These are phyloP conservation scores for Penicillium alfredii DNA, from an alignment of 495 filamentous ascomycete genomes.

Conservation along the genomic window DNA sequence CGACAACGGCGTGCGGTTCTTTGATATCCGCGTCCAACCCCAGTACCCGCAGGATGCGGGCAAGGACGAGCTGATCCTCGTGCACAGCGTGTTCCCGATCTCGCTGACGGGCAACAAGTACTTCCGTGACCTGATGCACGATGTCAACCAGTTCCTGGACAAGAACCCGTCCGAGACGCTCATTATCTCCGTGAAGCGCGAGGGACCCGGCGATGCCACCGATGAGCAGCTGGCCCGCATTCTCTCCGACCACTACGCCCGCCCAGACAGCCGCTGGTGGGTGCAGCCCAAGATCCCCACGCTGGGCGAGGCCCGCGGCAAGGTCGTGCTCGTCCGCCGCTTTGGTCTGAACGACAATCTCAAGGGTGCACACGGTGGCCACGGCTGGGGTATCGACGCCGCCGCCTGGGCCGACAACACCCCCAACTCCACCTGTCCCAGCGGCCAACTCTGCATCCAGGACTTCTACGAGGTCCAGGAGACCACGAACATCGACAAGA, in stretches of 20 bases:
- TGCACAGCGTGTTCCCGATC: slow-evolving; percentile 77
- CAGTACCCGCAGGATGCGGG: slow-evolving; percentile 47
- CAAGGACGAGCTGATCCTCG: slow-evolving; percentile 56
- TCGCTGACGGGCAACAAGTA: slow-evolving; percentile 65
- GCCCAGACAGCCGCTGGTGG: slow-evolving; percentile 64
- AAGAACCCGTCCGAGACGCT: slow-evolving; percentile 73
- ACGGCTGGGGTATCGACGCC: slow-evolving; percentile 78
- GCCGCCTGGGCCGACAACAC: slow-evolving; percentile 87
- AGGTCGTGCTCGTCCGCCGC: slow-evolving; percentile 78
- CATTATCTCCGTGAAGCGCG: slow-evolving; percentile 85
- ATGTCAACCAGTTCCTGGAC: slow-evolving; percentile 68
- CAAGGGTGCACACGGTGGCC: slow-evolving; percentile 52
- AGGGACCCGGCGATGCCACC: slow-evolving; percentile 73
- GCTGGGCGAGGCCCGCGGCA: slow-evolving; percentile 74
- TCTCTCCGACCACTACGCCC: slow-evolving; percentile 64
- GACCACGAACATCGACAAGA: slow-evolving; percentile 67
- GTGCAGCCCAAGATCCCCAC: slow-evolving; percentile 71
- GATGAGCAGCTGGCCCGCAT: slow-evolving; percentile 73
- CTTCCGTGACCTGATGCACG: slow-evolving; percentile 64
- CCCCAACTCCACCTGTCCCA: slow-evolving; percentile 62
- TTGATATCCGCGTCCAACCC: slow-evolving; percentile 80
- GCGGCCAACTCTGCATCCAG: slow-evolving; percentile 77
- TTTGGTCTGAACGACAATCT: slow-evolving; percentile 62
- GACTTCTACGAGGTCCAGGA: slow-evolving; percentile 91
- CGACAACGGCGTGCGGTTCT: slow-evolving; percentile 85